Evolutionary conservation across 2,329 filamentous ascomycete genomes (phyloP), one percentile per base, ranked within the genome.

Genomic region (Talaromyces amestolkiae): DNA sequence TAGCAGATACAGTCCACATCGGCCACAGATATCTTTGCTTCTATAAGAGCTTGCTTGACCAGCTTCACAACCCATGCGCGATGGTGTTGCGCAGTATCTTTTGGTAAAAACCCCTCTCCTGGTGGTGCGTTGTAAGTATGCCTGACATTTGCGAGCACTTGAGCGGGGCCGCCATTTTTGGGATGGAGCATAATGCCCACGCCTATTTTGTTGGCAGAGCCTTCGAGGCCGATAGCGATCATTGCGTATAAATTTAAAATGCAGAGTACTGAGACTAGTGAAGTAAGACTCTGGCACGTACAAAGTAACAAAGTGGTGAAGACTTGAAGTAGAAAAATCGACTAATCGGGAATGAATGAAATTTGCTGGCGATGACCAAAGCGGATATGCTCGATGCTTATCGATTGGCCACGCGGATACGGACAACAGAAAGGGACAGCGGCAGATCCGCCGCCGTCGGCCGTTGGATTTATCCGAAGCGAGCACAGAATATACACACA

Each of bases 191-290:
- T 97, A 66, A 99, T 84, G 74, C 95, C 95, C 66, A 98, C 90
- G 70, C 94, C 95, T 61, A 99, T 88, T 81, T 99, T 99, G 84
- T 99, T 99, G 79, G 95, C 95, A 65, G 92, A 97, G 77, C 95
- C 94, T 83, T 99, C 95, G 76, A 92, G 85, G 24, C 89, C 89
- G 72, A 91, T 84, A 35, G 88, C 85, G 70, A 91, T 89, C 83
- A 88, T 88, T 27, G 4, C 27, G 17, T 3, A 54, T n/a, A 54
- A 5, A 33, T 1, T 11, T 33, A 2, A 6, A 31, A 31, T 31
- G 5, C 27, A 31, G 24, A 49, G 47, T n/a, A 53, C 10, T 35
- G 11, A 33, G 7, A 10, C 33, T 17, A 54, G 5, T 7, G 35
- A 19, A 33, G 27, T 35, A 33, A 33, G 15, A 33, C n/a, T 1